phyloP scores from a whole-genome alignment of 2,329 filamentous ascomycete genomes.

The Ophiocordyceps robertsii region DNA sequence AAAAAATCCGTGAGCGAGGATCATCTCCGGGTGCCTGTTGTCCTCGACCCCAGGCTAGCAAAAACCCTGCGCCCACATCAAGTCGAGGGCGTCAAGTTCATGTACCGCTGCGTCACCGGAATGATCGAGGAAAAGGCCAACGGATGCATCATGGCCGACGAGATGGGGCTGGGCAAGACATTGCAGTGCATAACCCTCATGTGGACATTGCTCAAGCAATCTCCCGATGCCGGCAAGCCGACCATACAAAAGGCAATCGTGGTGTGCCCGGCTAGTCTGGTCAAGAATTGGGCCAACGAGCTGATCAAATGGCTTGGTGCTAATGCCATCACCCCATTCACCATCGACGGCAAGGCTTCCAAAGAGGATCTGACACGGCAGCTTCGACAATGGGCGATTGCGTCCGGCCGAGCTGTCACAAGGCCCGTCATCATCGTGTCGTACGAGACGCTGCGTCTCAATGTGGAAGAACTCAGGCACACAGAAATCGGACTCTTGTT shows the following conservation, averaged over 20 bases:
- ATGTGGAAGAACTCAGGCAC: constrained; percentile 79
- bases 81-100: constrained; percentile 93
- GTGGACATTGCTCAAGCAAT: constrained; percentile 95
- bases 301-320: constrained; percentile 90
- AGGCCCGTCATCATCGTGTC: constrained; percentile 94
- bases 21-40: constrained; percentile 83
- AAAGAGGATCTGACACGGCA: constrained; percentile 88
- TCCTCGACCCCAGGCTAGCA: constrained; percentile 80
- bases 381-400: constrained; percentile 87
- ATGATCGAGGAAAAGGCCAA: constrained; percentile 87
- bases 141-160: constrained; percentile 98
- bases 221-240: constrained; percentile 81
- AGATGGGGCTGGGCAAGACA: constrained; percentile 97
- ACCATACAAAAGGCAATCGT: constrained; percentile 96
- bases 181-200: constrained; percentile 92
- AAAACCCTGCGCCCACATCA: constrained; percentile 94
- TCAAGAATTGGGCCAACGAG: constrained; percentile 97
- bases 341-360: constrained; percentile 89
- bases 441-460: constrained; percentile 86
- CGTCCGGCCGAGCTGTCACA: constrained; percentile 77
- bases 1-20: constrained; percentile 77
- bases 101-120: constrained; percentile 91
- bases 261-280: constrained; percentile 89
- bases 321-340: constrained; percentile 84
- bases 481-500: constrained; percentile 85